Conservation (phyloP, 257 asterid species). For the Avicennia marina region DNA sequence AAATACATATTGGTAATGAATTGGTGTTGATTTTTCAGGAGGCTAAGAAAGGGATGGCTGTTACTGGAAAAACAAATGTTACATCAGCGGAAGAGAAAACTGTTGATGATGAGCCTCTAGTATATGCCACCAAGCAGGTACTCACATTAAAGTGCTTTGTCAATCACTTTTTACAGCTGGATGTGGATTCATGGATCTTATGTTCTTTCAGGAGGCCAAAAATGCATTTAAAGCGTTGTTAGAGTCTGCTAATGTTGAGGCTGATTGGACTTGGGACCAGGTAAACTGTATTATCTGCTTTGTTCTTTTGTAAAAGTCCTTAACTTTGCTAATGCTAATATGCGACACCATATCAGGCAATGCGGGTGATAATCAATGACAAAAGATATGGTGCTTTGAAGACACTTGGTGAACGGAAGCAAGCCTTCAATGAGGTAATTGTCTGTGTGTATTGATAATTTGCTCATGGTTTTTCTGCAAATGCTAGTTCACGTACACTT, state of each 20-base stretch:
- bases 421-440: conserved; percentile 94
- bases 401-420: conserved; percentile 97
- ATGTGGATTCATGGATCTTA: conserved; percentile 7
- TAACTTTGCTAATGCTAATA: conserved; percentile 17
- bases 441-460: not conserved
- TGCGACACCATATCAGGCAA: conserved; percentile 53
- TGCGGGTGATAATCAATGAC: conserved; percentile 90
- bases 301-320: conserved; percentile 12
- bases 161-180: conserved; percentile 1
- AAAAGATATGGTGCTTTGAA: conserved; percentile 89
- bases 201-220: conserved; percentile 74
- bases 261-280: conserved; percentile 99
- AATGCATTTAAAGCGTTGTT: conserved; percentile 81
- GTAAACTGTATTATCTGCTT: conserved; percentile 28
- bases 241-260: conserved; percentile 85
- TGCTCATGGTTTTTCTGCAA: no score
- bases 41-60: conserved; percentile 51
- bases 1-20: not conserved
- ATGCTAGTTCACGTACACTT: no score
- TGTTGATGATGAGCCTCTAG: conserved; percentile 56
- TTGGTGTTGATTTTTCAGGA: conserved; percentile 35
- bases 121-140: conserved; percentile 91
- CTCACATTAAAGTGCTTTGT: conserved; percentile 21
- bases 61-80: conserved; percentile 45
- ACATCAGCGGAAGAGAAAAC: conserved; percentile 60